A percentile compares a stretch with the other conserved stretches of the same genome.
Evolutionary conservation across 768 basidiomycete genomes (phyloP).

Genomic region (Strobilomyces echinocephalus): DNA sequence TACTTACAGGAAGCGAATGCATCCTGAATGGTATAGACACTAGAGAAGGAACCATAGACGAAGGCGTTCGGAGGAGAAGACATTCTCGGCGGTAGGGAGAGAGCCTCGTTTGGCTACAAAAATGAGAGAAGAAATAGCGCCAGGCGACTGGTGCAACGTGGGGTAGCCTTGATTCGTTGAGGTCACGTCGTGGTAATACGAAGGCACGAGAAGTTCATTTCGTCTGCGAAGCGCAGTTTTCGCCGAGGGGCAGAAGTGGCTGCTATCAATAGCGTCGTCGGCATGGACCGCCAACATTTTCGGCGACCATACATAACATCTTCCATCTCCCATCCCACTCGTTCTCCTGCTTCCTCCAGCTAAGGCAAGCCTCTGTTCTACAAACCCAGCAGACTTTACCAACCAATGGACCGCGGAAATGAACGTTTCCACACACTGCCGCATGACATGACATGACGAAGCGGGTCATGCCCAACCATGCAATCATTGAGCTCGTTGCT

Average conservation of each 20-base stretch:
- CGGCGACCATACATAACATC: background rate
- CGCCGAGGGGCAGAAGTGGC: background rate
- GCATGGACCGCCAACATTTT: background rate
- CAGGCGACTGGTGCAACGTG: background rate
- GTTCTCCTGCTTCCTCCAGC: too few species aligned
- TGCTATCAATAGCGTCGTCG: background rate
- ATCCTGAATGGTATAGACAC: conserved; percentile 46
- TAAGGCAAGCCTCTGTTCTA: too few species aligned
- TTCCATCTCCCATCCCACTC: too few species aligned
- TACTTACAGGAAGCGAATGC: conserved; percentile 58
- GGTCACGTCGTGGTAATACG: background rate
- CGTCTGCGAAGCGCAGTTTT: background rate
- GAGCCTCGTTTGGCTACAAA: background rate
- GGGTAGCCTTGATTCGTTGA: background rate
- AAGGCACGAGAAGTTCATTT: background rate
- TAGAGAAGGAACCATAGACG: conserved; percentile 44
- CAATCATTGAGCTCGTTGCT: too few species aligned
- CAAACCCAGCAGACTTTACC: too few species aligned
- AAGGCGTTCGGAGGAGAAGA: conserved; percentile 44
- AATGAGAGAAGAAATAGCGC: background rate
- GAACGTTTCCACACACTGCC: too few species aligned
- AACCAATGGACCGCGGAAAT: too few species aligned
- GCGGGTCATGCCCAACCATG: too few species aligned
- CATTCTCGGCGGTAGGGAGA: conserved; percentile 30
- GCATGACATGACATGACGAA: too few species aligned